Evolutionary conservation across 208 protist species (phyloP).

Genomic region (Strigomonas culicis): DNA sequence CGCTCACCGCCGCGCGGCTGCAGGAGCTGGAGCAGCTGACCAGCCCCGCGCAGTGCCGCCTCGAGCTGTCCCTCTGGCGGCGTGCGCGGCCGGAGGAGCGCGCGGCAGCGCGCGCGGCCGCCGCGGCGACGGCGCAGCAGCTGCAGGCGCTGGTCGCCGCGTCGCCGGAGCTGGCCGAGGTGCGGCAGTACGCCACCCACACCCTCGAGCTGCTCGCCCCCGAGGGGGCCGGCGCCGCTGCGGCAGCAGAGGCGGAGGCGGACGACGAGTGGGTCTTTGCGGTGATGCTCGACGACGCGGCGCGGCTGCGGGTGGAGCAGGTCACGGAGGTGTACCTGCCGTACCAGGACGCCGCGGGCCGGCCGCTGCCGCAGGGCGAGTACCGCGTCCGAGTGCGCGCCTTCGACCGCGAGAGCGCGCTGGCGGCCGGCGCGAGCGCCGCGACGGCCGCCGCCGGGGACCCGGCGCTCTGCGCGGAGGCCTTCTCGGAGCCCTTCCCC

Average conservation of each 20-base stretch:
- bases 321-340: constrained; percentile 62
- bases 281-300: constrained; percentile 79
- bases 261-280: constrained; percentile 73
- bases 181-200: constrained; percentile 39
- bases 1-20: constrained; percentile 45
- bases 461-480: constrained; percentile 42
- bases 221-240: constrained; percentile 1
- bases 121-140: constrained; percentile 19
- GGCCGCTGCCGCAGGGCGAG: constrained; percentile 50
- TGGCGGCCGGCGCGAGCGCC: constrained; percentile 15
- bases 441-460: constrained; percentile 22
- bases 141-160: constrained; percentile 27
- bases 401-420: constrained; percentile 36
- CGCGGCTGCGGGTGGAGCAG: constrained; percentile 43
- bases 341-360: constrained; percentile 37
- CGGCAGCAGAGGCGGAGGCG: not conserved
- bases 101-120: constrained; percentile 9
- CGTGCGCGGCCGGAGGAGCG: constrained; percentile 40
- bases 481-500: constrained; percentile 46
- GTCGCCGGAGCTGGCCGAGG: constrained; percentile 44
- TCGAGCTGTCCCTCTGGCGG: constrained; percentile 83
- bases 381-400: constrained; percentile 78
- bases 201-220: constrained; percentile 46
- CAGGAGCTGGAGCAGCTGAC: constrained; percentile 40
- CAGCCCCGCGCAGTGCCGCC: constrained; percentile 14